Percentiles rank a stretch among this genome's conserved stretches.
phyloP scores from a whole-genome alignment of 2,329 filamentous ascomycete species.

The Huntiella savannae region DNA sequence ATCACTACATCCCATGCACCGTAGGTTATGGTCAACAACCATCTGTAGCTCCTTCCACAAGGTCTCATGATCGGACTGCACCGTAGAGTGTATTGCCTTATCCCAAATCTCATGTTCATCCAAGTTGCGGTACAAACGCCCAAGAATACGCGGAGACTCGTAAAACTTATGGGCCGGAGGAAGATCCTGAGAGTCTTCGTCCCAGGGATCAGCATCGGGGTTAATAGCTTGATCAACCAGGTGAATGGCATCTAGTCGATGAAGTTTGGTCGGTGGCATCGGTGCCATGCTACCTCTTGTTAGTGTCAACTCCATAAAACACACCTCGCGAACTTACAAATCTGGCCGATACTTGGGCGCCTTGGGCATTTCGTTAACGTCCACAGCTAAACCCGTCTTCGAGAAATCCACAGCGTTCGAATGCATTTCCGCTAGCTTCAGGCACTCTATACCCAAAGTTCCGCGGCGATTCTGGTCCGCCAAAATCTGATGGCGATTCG shows the following conservation, averaged over 20 bases:
- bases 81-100: constrained; percentile 23
- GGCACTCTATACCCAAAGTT: constrained; percentile 31
- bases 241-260: constrained; percentile 25
- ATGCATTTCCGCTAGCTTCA: constrained; percentile 39
- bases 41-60: constrained; percentile 27
- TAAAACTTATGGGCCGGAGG: constrained; percentile 41
- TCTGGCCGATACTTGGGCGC: constrained; percentile 28
- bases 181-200: constrained; percentile 22
- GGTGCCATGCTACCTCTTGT: constrained; percentile 23
- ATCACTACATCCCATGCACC: constrained; percentile 12
- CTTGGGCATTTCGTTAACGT: constrained; percentile 24
- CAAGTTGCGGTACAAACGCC: constrained; percentile 50
- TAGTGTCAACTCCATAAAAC: not conserved
- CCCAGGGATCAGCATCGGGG: constrained; percentile 12
- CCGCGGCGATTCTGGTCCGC: constrained; percentile 38
- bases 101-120: constrained; percentile 50
- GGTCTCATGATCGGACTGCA: constrained; percentile 16
- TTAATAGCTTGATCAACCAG: constrained; percentile 18
- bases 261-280: constrained; percentile 25
- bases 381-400: constrained; percentile 48
- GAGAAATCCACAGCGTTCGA: constrained; percentile 60
- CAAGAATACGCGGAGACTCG: constrained; percentile 46
- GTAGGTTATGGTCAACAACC: constrained; percentile 13
- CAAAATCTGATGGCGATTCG: constrained; percentile 41
- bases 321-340: constrained; percentile 26